Percentiles rank a stretch among this genome's conserved stretches.
Evolutionary conservation across 164 flowering plant species (phyloP).

Genomic region (Macadamia integrifolia): DNA sequence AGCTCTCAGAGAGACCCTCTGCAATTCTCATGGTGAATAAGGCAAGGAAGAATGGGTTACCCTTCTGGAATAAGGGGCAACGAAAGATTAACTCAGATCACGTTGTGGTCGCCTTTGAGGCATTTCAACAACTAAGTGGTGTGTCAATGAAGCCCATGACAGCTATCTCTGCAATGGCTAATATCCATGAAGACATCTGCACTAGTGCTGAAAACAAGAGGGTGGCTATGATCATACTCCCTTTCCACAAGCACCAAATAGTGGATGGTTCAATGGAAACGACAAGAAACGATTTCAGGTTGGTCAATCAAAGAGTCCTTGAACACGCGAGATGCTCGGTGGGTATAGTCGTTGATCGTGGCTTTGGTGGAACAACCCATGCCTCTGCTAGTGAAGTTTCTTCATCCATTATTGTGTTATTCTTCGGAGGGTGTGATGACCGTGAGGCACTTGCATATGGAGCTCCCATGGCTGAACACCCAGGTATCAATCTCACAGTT

Average conservation of each 20-base stretch:
- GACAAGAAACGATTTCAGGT: conserved; percentile 17
- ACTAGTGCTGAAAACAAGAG: conserved; percentile 27
- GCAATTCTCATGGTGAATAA: conserved; percentile 51
- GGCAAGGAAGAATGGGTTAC: conserved; percentile 42
- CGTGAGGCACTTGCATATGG: conserved; percentile 44
- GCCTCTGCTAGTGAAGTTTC: conserved; percentile 34
- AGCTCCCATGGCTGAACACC: conserved; percentile 24
- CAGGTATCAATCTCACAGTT: conserved; percentile 15
- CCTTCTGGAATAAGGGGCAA: conserved; percentile 38
- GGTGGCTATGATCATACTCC: conserved; percentile 36
- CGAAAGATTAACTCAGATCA: conserved; percentile 19
- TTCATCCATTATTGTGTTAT: conserved; percentile 16
- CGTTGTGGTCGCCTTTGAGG: conserved; percentile 39
- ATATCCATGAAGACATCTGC: conserved; percentile 41
- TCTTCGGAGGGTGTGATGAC: conserved; percentile 43
- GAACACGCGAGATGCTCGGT: conserved; percentile 43
- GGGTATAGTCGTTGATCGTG: conserved; percentile 42
- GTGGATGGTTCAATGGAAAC: conserved; percentile 32
- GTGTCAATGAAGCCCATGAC: conserved; percentile 40
- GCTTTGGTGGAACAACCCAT: conserved; percentile 38
- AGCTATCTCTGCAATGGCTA: conserved; percentile 31
- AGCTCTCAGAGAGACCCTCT: conserved; percentile 54
- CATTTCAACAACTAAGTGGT: conserved; percentile 32
- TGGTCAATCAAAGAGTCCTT: conserved; percentile 32
- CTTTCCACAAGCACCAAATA: conserved; percentile 40